These are phyloP conservation scores for Dichotomocladium elegans DNA, from an alignment of 371 early-diverging fungal genomes.

Conservation along the genomic window DNA sequence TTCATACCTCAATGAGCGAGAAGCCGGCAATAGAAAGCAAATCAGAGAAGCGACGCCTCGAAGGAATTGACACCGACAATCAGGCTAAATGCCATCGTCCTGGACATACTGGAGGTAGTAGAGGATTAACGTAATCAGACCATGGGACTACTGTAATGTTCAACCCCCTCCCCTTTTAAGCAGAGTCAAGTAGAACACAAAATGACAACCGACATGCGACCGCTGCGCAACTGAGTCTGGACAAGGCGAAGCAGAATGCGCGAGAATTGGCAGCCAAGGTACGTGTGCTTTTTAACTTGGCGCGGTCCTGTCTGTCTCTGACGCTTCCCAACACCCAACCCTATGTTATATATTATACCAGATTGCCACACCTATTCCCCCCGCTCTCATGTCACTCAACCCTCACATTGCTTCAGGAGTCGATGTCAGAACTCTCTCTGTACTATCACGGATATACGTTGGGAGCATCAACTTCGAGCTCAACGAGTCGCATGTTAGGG, in stretches of 20 bases:
- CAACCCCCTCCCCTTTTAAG: too few relatives aligned
- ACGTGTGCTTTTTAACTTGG: not conserved
- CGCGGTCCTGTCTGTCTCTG: not conserved
- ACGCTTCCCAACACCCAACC: not conserved
- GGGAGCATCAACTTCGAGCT: slow-evolving; percentile 80
- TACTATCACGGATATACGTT: slow-evolving; percentile 75
- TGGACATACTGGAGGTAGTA: too few relatives aligned
- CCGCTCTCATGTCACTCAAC: slow-evolving; percentile 13
- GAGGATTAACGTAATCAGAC: too few relatives aligned
- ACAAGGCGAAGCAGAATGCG: slow-evolving; percentile 48
- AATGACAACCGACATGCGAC: too few relatives aligned
- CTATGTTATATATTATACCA: not conserved
- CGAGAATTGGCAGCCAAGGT: slow-evolving; percentile 38
- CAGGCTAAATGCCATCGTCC: too few relatives aligned
- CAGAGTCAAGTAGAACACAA: too few relatives aligned
- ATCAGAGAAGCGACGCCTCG: too few relatives aligned
- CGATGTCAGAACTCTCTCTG: slow-evolving; percentile 49
- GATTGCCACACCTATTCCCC: slow-evolving; percentile 59
- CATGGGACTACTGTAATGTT: too few relatives aligned
- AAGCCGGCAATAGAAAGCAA: too few relatives aligned
- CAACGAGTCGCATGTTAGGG: slow-evolving; percentile 66
- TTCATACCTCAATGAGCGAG: too few relatives aligned
- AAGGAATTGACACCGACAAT: too few relatives aligned
- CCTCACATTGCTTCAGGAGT: slow-evolving; percentile 36
- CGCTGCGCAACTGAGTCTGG: too few relatives aligned